Base-by-base conservation (phyloP, 352 stramenopile genomes). In the Phytophthora foliorum region DNA sequence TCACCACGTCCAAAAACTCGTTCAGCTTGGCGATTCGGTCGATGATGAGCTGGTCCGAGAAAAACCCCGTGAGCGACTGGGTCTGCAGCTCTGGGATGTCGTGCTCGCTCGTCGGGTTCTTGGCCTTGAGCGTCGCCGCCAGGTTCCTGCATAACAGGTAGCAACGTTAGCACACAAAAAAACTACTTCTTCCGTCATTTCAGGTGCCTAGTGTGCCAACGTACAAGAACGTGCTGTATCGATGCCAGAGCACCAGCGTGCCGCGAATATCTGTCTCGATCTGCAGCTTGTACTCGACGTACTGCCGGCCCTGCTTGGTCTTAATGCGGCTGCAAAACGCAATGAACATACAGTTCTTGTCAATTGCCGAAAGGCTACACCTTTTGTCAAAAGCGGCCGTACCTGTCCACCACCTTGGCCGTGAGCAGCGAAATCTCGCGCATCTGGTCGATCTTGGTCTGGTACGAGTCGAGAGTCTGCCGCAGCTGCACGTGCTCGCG, bases 391-490 rank as follows among this genome's bases (percentile, higher is more conserved):
- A 21, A 4, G 14, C n/a, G n/a, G 9, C 7, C 57, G 27, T 61
- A 94, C 86, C 86, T 94, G 77, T 96, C 89, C 48, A 96, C 87
- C 42, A 96, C 88, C 64, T 90, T 91, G 60, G 88, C 88, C 34
- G 82, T 86, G 59, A 96, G 81, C 62, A 96, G 70, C 60, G 88
- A 93, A 62, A 95, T 93, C 67, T 95, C 87, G 58, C 87, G 74
- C 85, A 94, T 93, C 63, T 93, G 86, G 70, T 94, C 88, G 69
- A 96, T 93, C 75, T 96, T 96, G 74, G 71, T 89, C 81, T 96
- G 86, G 73, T 92, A 93, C 75, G 86, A 94, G 62, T 94, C 85
- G 16, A 95, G 76, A 42, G 87, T 94, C 76, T 96, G 88, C 10
- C 86, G 86, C 52, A 96, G 73, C 69, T 94, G 86, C 63, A 91